Evolutionary conservation across 1,139 yeast species (phyloP), one percentile per base, ranked within the genome.

Genomic region (Taphrina sp.): DNA sequence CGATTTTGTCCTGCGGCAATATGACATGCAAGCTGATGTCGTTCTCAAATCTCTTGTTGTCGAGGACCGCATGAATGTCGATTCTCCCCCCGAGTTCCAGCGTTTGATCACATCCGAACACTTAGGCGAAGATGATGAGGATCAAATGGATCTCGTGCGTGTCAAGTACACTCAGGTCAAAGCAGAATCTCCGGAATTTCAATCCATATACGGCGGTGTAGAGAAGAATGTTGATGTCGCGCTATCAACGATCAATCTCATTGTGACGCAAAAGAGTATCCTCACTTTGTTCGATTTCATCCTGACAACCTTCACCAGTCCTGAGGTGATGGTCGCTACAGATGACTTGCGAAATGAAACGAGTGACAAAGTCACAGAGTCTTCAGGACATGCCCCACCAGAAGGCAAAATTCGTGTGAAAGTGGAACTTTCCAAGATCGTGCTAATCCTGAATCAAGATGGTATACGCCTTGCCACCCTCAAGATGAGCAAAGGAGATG

Each of bases 381-480:
- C 72, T 4, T 5, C 35, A 23, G 79, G 76, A 8, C 73, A 76
- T 14, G 47, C 56, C 2, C 52, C 60, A 1, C 44, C 33, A 2
- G 31, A 41, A 5, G 58, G 55, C 10, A 83, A 80, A 63, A 83
- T 88, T 42, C 81, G 82, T 57, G 83, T 90, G 38, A 75, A 77
- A 41, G 75, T 92, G 17, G 78, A 77, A 46, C 73, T 92, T 65
- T 88, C 83, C 57, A 83, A 95, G 65, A 79, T 92, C 14, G 80
- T 83, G 22, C 67, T 88, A 59, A 80, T 86, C 3, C 72, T 94
- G 45, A 86, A 87, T 66, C 97, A 92, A 64, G 95, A 88, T 61
- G 85, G 92, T 2, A 75, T 83, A 42, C 83, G 85, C 62, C 69
- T 94, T 45, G 95, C 96, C 0, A 88, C 96, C 0, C 67, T 90